These are phyloP conservation scores for Geranium rotundifolium DNA, from an alignment of 345 rosid species.

Conservation along the genomic window DNA sequence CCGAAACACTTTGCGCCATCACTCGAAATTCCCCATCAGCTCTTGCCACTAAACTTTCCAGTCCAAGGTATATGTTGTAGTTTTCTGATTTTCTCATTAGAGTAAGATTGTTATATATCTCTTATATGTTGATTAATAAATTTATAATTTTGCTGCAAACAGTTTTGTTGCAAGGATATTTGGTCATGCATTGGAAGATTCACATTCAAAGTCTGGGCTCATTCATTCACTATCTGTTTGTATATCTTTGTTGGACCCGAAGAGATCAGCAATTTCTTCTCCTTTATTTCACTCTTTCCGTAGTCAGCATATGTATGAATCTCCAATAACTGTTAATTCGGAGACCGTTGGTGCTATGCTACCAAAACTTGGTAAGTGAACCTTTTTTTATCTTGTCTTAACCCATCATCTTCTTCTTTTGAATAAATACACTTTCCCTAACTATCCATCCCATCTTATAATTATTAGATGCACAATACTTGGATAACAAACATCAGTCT, in stretches of 20 bases:
- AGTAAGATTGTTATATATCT: not conserved
- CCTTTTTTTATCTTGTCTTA: not conserved
- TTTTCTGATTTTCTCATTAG: constrained; percentile 7
- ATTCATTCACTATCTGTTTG: constrained; percentile 95
- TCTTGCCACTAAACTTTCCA: constrained; percentile 76
- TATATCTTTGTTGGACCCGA: constrained; percentile 88
- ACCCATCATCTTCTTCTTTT: not conserved
- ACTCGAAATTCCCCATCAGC: constrained; percentile 87
- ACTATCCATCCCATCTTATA: too few species aligned
- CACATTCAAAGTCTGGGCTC: constrained; percentile 78
- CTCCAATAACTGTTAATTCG: constrained; percentile 59
- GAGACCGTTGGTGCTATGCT: constrained; percentile 92
- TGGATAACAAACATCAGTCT: not conserved
- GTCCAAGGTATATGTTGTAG: constrained; percentile 51
- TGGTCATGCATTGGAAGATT: constrained; percentile 88
- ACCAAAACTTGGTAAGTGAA: constrained; percentile 78
- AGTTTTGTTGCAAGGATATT: constrained; percentile 89
- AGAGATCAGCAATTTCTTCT: constrained; percentile 55
- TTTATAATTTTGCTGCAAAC: constrained; percentile 11
- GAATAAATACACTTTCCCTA: too few species aligned
- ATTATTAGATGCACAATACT: not conserved
- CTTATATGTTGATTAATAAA: not conserved
- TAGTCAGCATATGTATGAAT: constrained; percentile 68
- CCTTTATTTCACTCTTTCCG: constrained; percentile 70
- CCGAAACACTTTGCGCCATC: constrained; percentile 88